Evolutionary conservation across 129 eudicot species (phyloP), one percentile per base, ranked within the genome.

Genomic region (Ambrosia trifida): DNA sequence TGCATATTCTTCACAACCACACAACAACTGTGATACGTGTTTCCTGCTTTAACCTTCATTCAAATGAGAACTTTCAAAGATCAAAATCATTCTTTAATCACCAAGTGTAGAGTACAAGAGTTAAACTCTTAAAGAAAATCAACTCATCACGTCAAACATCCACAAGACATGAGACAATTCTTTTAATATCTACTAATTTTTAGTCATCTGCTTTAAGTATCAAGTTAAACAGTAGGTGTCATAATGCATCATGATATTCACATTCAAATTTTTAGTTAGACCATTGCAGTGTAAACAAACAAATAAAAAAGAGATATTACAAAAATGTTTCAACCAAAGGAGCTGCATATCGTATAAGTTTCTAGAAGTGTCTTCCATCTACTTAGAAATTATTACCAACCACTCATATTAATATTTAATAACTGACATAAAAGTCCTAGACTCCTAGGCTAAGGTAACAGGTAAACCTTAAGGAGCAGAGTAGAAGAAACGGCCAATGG

Each of bases 1-100:
- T 87, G 96, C 96, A 86, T 95, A 79, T 95, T 88, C 84, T 86
- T 95, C 49, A 95, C 97, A 45, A 88, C 86, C 72, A 87, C 94
- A 68, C 99, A 95, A 69, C 99, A 95, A 77, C 99, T 95, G 32
- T 88, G 88, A 72, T 85, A 95, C n/a, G 82, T 72, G 24, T 68
- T 85, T 81, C 97, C 97, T 47, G 89, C 90, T 84, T 84, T 90
- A 40, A 90, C 97, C 99, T 95, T 70, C 7, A 77, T 69, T 67
- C 57, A 38, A 75, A 82, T 71, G 43, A 64, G 59, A 70, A 10
- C 40, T 9, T 50, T 65, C 53, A 80, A 59, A 32, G 19, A 49
- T 78, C 80, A 56, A 66, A 7, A 57, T 45, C 75, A 75, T 13
- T 76, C 47, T 62, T 67, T 64, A 58, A 28, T 17, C 50, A 49